Base-by-base conservation (phyloP, 176 grass and related monocot genomes). In the Triticum dicoccoides region DNA sequence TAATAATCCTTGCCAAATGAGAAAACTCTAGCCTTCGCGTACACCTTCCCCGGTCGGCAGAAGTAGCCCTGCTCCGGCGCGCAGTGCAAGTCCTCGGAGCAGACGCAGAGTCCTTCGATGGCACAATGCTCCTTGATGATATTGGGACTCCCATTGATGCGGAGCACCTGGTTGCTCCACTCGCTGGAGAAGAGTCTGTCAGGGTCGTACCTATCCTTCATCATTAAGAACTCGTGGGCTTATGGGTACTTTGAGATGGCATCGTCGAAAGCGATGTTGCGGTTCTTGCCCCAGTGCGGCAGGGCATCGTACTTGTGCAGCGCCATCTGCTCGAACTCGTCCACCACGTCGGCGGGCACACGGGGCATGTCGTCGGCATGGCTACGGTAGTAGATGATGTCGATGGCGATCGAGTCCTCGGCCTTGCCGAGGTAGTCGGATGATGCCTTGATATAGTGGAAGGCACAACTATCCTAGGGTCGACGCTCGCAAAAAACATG, bases 141-240 rank as follows among this genome's bases (percentile, higher is more conserved):
- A n/a, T 8, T 75, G 3, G 81, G 77, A 33, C 56, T 87, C 33
- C 81, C 89, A 0, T 3, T 47, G 24, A 94, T 13, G 8, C 87
- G 89, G 9, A 91, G 87, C 84, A 94, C 89, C 38, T 91, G 89
- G 42, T 94, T 89, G 4, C 84, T 94, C 92, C 92, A 91, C 69
- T 94, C 92, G 64, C 89, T 89, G 11, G 87, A 94, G 92, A 94
- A 94, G 77, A 94, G 79, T 0, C 92, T 85, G 0, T 94, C 85
- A 2, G 77, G 44, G 44, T 56, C 52, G 52, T 20, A 56, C 15
- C 52, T 56, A 2, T 17, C 52, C 52, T 56, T 56, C 52, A 20
- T 6, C 52, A 6, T 6, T 0, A 56, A 17, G 52, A 56, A 56
- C 17, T 56, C 5, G 15, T 18, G 17, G 5, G 52, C 5, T 56